Percentiles rank a stretch among this genome's conserved stretches.
phyloP scores from a whole-genome alignment of 176 grass and related monocot species.

The Eleusine coracana region DNA sequence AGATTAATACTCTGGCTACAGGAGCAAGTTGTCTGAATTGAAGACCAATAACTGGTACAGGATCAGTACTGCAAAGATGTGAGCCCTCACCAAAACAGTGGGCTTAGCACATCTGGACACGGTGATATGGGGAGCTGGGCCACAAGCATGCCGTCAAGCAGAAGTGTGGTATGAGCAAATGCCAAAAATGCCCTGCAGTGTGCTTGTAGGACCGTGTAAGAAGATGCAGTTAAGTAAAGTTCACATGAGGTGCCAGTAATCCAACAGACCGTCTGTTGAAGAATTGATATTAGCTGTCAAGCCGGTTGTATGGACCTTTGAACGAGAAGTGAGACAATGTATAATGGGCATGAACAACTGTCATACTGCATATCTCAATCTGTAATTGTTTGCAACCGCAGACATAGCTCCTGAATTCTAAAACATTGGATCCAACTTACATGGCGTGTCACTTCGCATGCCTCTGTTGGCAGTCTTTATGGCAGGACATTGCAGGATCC shows the following conservation, averaged over 20 bases:
- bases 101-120: too few species aligned
- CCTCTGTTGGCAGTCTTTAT: neutral
- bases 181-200: neutral
- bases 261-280: neutral
- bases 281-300: neutral
- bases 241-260: neutral
- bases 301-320: neutral
- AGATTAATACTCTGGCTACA: neutral
- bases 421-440: conserved; percentile 1
- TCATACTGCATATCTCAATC: neutral
- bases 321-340: neutral
- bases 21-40: neutral
- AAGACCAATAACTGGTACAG: neutral
- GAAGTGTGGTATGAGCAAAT: neutral
- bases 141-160: neutral
- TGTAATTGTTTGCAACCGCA: too few species aligned
- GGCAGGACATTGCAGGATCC: conserved; percentile 21
- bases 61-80: neutral
- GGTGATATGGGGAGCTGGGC: neutral
- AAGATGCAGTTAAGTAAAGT: conserved; percentile 13
- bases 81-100: neutral
- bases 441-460: conserved; percentile 4
- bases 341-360: neutral
- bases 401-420: neutral
- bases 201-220: neutral